Evolutionary conservation across 257 asterid species (phyloP), one percentile per base, ranked within the genome.

Genomic region (Solanum raphanifolium): DNA sequence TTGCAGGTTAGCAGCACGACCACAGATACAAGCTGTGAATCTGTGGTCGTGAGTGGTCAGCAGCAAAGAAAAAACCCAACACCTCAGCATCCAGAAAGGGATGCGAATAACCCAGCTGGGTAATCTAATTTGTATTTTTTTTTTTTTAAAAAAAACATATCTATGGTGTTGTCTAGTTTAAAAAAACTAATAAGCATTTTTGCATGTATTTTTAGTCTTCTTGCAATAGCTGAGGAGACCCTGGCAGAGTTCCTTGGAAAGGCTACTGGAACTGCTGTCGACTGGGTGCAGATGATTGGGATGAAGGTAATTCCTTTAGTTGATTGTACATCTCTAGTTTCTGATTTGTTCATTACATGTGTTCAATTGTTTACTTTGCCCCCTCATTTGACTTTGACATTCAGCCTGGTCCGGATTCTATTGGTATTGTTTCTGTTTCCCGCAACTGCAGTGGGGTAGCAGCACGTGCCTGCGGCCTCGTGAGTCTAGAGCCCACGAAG

Each of bases 381-480:
- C 31, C 38, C 72, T 29, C 13, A 36, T 68, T 86, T 66, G 66
- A 18, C 68, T 78, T 78, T 65, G 60, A 18, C 36, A 25, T 87
- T 88, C 87, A 97, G 99, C 99, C 99, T 97, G 99, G 99, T 97
- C 99, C 99, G 98, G 99, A 97, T 95, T 97, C 99, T 92, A 95
- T 95, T 90, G 99, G 99, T 94, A 97, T 95, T 65, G 96, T 97
- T 82, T 96, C 98, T 89, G 94, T 97, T 88, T 96, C 99, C 96
- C 98, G 96, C 91, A 97, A 95, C 91, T 95, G 98, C 90, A 94
- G 95, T 58, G 99, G 99, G 88, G 92, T 96, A 87, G 99, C 99
- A 90, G 99, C 99, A 90, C 95, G 99, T 58, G 99, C 99, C 97
- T 97, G 98, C 60, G 99, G 98, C 95, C 98, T 97, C 29, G 98